These are phyloP conservation scores for Ensete glaucum DNA, from an alignment of 176 grass and related monocot species.

Conservation along the genomic window DNA sequence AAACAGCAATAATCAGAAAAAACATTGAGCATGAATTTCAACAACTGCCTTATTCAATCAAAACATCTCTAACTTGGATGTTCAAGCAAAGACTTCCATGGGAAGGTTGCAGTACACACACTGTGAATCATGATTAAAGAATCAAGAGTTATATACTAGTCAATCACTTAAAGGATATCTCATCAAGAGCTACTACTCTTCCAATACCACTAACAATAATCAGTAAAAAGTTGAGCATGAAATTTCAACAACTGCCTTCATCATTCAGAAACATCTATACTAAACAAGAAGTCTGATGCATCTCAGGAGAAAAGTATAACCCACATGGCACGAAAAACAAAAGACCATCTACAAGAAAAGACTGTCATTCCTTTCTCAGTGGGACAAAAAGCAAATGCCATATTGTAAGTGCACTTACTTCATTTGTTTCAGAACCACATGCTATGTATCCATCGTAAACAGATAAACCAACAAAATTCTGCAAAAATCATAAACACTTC, in stretches of 20 bases:
- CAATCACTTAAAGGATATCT: too few species aligned
- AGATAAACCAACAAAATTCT: conserved; percentile 99
- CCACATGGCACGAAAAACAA: background rate
- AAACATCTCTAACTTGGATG: background rate
- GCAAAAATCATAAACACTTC: conserved; percentile 23
- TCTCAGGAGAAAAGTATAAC: background rate
- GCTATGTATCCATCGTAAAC: conserved; percentile 84
- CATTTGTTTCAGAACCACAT: conserved; percentile 92
- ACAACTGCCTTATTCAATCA: background rate
- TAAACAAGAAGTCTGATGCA: background rate
- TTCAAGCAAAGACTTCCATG: too few species aligned
- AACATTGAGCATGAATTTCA: background rate
- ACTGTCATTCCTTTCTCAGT: background rate
- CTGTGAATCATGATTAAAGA: too few species aligned
- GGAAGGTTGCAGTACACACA: too few species aligned
- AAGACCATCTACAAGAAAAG: background rate
- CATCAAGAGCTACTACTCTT: too few species aligned
- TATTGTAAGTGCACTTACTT: conserved; percentile 33
- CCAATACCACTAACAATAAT: background rate
- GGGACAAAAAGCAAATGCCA: background rate
- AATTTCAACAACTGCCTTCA: background rate
- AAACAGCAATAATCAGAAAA: background rate
- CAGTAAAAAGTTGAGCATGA: background rate
- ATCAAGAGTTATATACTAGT: too few species aligned
- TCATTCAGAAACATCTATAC: background rate